Percentiles rank a stretch among this genome's conserved stretches.
Conservation (phyloP, 345 rosid species). For the Nephelium lappaceum region DNA sequence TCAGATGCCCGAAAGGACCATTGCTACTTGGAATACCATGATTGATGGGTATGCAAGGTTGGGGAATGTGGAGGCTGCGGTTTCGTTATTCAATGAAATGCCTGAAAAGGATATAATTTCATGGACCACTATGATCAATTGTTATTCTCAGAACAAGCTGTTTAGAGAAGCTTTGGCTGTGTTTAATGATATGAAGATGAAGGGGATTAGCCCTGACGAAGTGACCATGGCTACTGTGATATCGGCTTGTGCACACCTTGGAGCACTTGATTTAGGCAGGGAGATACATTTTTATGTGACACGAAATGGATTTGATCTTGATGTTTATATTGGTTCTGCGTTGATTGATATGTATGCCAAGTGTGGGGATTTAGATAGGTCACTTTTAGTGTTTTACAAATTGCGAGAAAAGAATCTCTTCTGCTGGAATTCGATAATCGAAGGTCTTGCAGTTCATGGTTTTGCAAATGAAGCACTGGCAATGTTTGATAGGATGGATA, state of each 20-base stretch:
- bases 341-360: slow-evolving; percentile 86
- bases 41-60: slow-evolving; percentile 67
- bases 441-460: slow-evolving; percentile 80
- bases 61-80: slow-evolving; percentile 51
- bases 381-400: slow-evolving; percentile 71
- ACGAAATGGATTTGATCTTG: slow-evolving; percentile 55
- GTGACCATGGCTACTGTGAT: slow-evolving; percentile 71
- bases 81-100: slow-evolving; percentile 61
- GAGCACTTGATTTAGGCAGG: slow-evolving; percentile 64
- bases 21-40: slow-evolving; percentile 68
- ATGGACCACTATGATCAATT: slow-evolving; percentile 83
- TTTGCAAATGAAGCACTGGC: slow-evolving; percentile 56
- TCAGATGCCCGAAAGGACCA: slow-evolving; percentile 56
- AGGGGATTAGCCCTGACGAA: slow-evolving; percentile 59
- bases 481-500: slow-evolving; percentile 67
- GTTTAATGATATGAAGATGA: slow-evolving; percentile 56
- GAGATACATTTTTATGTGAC: slow-evolving; percentile 61
- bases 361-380: slow-evolving; percentile 67
- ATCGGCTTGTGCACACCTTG: slow-evolving; percentile 87
- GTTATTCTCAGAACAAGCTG: slow-evolving; percentile 62
- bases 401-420: slow-evolving; percentile 65
- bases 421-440: slow-evolving; percentile 86
- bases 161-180: slow-evolving; percentile 58
- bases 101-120: slow-evolving; percentile 60
- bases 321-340: slow-evolving; percentile 82